Base-by-base conservation (phyloP, 148 eudicot genomes). In the Vaccinium corymbosum region DNA sequence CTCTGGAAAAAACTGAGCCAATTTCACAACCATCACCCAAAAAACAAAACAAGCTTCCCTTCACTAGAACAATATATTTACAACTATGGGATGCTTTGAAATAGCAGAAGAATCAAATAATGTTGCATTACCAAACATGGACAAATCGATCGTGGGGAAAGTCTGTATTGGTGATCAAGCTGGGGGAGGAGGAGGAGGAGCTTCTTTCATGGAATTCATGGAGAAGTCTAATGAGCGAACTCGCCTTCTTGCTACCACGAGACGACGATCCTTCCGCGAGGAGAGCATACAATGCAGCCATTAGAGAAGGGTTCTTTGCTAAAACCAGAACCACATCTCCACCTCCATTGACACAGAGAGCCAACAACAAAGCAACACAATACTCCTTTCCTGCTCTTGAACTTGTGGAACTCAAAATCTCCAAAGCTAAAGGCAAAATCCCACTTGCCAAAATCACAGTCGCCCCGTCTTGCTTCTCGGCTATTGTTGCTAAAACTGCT, bases 311-410 rank as follows among this genome's bases (percentile, higher is more conserved):
- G 92, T 92, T 88, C 92, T 87, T 91, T 38, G 87, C 93, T 90
- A 97, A 92, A 92, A 94, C 83, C 1, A 83, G 91, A 89, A 94
- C 92, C 90, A 89, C 99, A 76, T 93, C 94, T 75, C 80, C 86
- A 27, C 94, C 93, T 7, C 94, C 90, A 74, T 93, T 86, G 50
- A 78, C 61, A 79, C 95, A 91, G 89, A 97, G 66, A 8, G 91
- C 82, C 6, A 92, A 92, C 84, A 97, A 83, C 84, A 97, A 52
- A 3, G 97, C 88, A 11, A 90, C 94, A 66, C 94, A 92, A 79
- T 87, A 89, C 86, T 97, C 99, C 80, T 87, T 94, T 17, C 83
- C 90, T 52, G 87, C 71, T 84, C 84, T 89, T 4, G 94, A 91
- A 19, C 83, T 68, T 32, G 89, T 76, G 25, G 92, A 91, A 75